A percentile compares a stretch with the other conserved stretches of the same genome.
phyloP scores from a whole-genome alignment of 768 basidiomycete genomes.

The Galerina sulciceps region DNA sequence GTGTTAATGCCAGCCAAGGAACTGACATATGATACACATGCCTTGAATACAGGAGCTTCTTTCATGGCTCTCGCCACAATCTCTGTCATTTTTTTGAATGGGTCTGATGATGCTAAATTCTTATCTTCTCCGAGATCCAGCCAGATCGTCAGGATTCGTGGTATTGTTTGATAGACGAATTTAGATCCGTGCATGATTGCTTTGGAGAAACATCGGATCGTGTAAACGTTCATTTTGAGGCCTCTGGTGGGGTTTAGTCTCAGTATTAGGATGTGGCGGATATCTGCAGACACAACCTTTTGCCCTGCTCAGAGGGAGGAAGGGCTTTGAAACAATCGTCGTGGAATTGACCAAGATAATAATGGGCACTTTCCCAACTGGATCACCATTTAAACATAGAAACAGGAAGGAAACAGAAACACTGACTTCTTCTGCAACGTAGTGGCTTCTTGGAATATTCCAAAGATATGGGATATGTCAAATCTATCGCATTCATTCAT shows the following conservation, averaged over 20 bases:
- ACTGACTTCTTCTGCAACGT: conserved; percentile 54
- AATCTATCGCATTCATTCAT: conserved; percentile 89
- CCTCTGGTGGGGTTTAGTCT: conserved; percentile 41
- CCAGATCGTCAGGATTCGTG: conserved; percentile 94
- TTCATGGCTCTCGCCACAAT: conserved; percentile 58
- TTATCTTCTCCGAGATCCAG: conserved; percentile 81
- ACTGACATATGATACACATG: conserved; percentile 26
- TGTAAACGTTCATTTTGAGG: conserved; percentile 65
- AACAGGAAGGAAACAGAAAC: background rate
- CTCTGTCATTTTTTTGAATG: conserved; percentile 60
- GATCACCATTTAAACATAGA: background rate
- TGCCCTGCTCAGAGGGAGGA: conserved; percentile 43
- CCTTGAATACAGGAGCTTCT: conserved; percentile 81
- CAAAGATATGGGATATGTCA: conserved; percentile 64
- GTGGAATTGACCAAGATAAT: conserved; percentile 87
- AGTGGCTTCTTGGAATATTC: conserved; percentile 56
- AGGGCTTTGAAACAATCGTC: conserved; percentile 74
- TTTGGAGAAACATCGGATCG: conserved; percentile 67
- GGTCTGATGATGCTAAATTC: conserved; percentile 31
- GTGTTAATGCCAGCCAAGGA: conserved; percentile 3
- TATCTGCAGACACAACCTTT: conserved; percentile 38
- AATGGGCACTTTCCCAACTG: conserved; percentile 87
- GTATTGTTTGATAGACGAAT: conserved; percentile 94
- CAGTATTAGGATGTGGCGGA: background rate
- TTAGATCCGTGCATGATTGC: conserved; percentile 88